Evolutionary conservation across 805 yeast genomes (phyloP), one percentile per base, ranked within the genome.

Genomic region (Kluyveromyces siamensis): DNA sequence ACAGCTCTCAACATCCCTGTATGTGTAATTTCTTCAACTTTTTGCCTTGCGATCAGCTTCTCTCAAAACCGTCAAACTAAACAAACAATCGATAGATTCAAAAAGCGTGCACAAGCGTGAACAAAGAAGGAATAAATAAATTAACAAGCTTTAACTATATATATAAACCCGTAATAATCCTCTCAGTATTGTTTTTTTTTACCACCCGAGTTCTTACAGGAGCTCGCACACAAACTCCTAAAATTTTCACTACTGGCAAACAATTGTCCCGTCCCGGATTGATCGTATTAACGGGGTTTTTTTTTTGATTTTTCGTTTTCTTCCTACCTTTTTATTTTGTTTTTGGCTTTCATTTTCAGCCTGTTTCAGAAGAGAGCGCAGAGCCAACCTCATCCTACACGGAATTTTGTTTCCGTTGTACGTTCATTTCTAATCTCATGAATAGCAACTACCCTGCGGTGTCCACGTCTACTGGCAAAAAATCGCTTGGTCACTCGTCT

Each of bases 1-100:
- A 55, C 41, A 35, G 48, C 37, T 14, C 54, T 43, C 14, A 43
- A 43, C 45, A 43, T 43, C 18, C 19, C 36, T 16, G 4, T 41
- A 41, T 21, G 19, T 25, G n/a, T 9, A n/a, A 6, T 13, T 19
- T 19, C 27, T 39, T 30, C 14, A 5, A 30, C 14, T 13, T 30
- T 11, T 30, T 30, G 35, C 14, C 14, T 30, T 30, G 8, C 35
- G 11, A 30, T 11, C 35, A 30, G 35, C 35, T 30, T 10, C 14
- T 30, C 14, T 11, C 11, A 10, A 30, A 30, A 30, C 50, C 18
- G 45, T 27, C 16, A 37, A 18, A 18, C 42, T 37, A 11, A 21
- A 17, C 14, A 41, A 41, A 38, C 42, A n/a, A n/a, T n/a, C n/a
- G n/a, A 37, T 41, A 40, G 47, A 48, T 41, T 49, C 30, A 48